Conservation (phyloP, 345 rosid species). For the Gossypium longicalyx region DNA sequence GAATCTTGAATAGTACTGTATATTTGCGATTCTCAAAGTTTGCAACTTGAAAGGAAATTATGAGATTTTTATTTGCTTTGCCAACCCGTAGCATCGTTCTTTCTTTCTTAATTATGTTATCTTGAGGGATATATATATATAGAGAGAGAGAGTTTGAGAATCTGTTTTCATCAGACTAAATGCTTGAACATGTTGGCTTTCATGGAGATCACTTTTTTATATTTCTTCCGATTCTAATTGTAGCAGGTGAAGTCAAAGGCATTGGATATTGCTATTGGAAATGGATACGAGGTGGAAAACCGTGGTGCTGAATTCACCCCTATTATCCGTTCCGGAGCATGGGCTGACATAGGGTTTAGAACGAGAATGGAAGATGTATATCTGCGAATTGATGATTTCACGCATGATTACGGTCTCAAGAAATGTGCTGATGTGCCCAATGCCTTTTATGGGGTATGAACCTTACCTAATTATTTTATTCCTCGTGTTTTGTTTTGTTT, state of each 20-base stretch:
- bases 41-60: background rate
- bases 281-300: slow-evolving; percentile 33
- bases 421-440: slow-evolving; percentile 42
- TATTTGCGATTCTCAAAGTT: background rate
- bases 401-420: slow-evolving; percentile 43
- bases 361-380: slow-evolving; percentile 81
- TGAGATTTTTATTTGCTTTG: background rate
- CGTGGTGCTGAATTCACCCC: slow-evolving; percentile 45
- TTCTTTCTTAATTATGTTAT: no score
- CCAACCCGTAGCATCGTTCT: background rate
- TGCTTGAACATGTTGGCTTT: background rate
- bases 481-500: background rate
- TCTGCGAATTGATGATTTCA: slow-evolving; percentile 56
- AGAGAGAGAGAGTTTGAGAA: background rate
- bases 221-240: slow-evolving; percentile 26
- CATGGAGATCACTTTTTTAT: background rate
- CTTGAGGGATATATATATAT: no score
- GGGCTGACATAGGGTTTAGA: slow-evolving; percentile 67
- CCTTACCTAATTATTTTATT: slow-evolving; percentile 5
- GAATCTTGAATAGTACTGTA: background rate
- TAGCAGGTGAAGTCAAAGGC: slow-evolving; percentile 56
- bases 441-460: slow-evolving; percentile 80
- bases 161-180: background rate
- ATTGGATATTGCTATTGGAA: slow-evolving; percentile 39
- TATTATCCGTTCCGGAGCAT: slow-evolving; percentile 76